Base-by-base conservation (phyloP, 345 rosid species). In the Pistacia integerrima region DNA sequence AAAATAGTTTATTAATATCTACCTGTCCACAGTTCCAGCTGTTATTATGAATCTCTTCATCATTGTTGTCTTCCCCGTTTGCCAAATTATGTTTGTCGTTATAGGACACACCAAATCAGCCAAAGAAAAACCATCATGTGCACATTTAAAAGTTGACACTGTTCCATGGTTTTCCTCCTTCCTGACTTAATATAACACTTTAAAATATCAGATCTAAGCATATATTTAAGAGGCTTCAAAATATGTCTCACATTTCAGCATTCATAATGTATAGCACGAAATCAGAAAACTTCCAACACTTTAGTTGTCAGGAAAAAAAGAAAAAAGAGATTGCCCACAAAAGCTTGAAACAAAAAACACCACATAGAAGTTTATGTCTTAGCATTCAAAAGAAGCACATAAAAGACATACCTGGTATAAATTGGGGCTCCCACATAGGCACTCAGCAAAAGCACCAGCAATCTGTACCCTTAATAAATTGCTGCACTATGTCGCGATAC, bases 21-120 rank as follows among this genome's bases (percentile, higher is more conserved):
- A 93, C 99, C 96, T 89, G 92, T 63, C 99, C 99, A 85, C 98
- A 95, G 80, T 95, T 95, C 99, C 99, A 95, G 88, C 98, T 95
- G 78, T 84, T 88, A 76, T 95, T 95, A 79, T 89, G 98, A 78
- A 67, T 88, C 83, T 95, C 99, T 66, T 98, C 98, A 77, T 95
- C 99, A 46, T 90, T 93, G 83, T 93, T 95, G 76, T 92, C 92
- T 89, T 95, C 99, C 13, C 98, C 97, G 67, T 95, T 95, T 38
- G 94, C 97, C 92, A 88, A 86, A 84, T 95, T 93, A 83, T 92
- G 92, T 81, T 95, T 95, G 73, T 86, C 81, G 78, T 90, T 95
- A 85, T 95, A 95, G 60, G 92, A 22, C 22, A 86, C 71, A 95
- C 98, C 64, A 95, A 80, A 84, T 95, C 99, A 41, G 91, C 92